Evolutionary conservation across 2,329 filamentous ascomycete genomes (phyloP), one percentile per base, ranked within the genome.

Genomic region (Verticillium isaacii): DNA sequence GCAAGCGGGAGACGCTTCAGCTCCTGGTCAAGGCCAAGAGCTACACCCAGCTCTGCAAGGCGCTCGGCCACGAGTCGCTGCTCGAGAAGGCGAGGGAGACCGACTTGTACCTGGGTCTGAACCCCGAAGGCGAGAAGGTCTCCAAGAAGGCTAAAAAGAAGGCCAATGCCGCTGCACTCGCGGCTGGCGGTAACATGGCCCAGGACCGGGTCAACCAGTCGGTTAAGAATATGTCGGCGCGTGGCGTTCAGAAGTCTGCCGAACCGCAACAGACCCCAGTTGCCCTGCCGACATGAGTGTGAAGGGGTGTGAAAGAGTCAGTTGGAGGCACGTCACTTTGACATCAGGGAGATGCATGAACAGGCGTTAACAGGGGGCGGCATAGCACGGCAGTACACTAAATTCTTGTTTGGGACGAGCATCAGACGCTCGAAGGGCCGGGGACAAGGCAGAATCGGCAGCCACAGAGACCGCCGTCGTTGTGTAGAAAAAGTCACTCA

Each of bases 41-140:
- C 67, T 97, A 97, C 70, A 78, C 77, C 9, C 87, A 90, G 59
- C 74, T 89, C 2, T 90, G 92, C 70, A 80, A 86, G 61, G 77
- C 82, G 1, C 75, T 98, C 34, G 85, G 82, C 0, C 81, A 91
- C 39, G 81, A 87, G 2, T 82, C 89, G 62, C 74, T 96, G 55
- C 69, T 86, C 23, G 83, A 86, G 36, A 75, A 80, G 63, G 93
- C 93, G 0, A 80, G 79, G 55, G 83, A 85, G 7, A 80, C 89
- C 4, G 93, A 97, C 70, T 73, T 80, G 60, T 78, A 81, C 36
- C 76, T 92, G 15, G 85, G 83, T 17, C 79, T 92, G 60, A 81
- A 84, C 61, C 78, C 81, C 9, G 81, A 84, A 57, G 76, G 56
- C 23, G 66, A 74, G 11, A 78, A 77, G 58, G 62, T 61, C 15